These are phyloP conservation scores for Trifolium repens DNA, from an alignment of 306 rosid genomes.

Conservation along the genomic window DNA sequence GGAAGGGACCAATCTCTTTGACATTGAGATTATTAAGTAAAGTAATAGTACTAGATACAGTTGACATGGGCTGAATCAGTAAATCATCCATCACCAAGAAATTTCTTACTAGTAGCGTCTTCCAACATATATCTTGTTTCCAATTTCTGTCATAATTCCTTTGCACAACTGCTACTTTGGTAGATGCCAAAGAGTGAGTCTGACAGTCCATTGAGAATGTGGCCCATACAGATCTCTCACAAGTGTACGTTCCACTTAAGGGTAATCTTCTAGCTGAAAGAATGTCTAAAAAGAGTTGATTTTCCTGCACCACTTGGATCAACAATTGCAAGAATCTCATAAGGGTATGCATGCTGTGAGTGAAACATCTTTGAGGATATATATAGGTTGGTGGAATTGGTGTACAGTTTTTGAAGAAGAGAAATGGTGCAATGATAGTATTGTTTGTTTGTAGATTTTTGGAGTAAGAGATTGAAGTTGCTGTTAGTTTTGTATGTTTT, in stretches of 20 bases:
- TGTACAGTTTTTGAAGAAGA: slow-evolving; percentile 62
- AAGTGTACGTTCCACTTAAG: slow-evolving; percentile 50
- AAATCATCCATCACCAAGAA: too few relatives aligned
- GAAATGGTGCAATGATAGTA: slow-evolving; percentile 40
- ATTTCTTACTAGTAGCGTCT: too few relatives aligned
- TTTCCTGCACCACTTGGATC: slow-evolving; percentile 98
- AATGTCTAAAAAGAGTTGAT: slow-evolving; percentile 89
- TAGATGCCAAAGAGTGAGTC: too few relatives aligned
- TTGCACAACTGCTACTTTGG: too few relatives aligned
- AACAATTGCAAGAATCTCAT: slow-evolving; percentile 81
- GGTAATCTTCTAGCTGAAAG: slow-evolving; percentile 76
- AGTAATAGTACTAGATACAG: too few relatives aligned
- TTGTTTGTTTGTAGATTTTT: slow-evolving; percentile 52
- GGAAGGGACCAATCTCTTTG: too few relatives aligned
- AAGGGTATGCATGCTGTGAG: slow-evolving; percentile 73
- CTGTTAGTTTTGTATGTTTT: slow-evolving; percentile 71
- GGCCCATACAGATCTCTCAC: too few relatives aligned
- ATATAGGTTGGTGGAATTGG: slow-evolving; percentile 51
- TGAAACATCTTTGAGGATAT: slow-evolving; percentile 64
- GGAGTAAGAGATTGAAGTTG: slow-evolving; percentile 73
- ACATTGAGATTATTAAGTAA: too few relatives aligned
- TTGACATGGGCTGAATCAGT: too few relatives aligned
- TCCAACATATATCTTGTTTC: too few relatives aligned
- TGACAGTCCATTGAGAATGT: too few relatives aligned
- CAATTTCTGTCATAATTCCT: too few relatives aligned